Conservation (phyloP, 495 filamentous ascomycete genomes). For the Penicillium robsamsonii region DNA sequence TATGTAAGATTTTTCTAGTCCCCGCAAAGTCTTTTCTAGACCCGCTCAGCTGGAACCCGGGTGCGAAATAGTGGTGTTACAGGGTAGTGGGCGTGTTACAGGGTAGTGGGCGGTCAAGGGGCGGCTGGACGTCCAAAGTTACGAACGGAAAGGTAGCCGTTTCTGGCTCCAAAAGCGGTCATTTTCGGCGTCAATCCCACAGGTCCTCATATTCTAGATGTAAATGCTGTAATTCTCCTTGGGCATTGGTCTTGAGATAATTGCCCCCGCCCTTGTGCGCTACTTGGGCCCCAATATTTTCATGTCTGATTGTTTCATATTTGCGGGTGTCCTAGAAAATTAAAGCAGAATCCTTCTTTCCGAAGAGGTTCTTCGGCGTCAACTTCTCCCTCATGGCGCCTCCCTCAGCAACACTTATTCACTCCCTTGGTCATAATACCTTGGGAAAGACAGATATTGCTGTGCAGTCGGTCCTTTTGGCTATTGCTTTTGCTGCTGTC, state of each 20-base stretch:
- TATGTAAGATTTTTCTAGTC: too few species aligned
- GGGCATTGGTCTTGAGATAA: not conserved
- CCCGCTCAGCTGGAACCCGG: too few species aligned
- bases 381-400: constrained; percentile 17
- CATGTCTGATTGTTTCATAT: constrained; percentile 2
- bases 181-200: too few species aligned
- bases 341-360: not conserved
- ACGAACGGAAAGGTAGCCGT: too few species aligned
- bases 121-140: too few species aligned
- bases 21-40: too few species aligned
- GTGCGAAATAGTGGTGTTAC: too few species aligned
- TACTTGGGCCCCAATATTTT: not conserved
- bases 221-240: not conserved
- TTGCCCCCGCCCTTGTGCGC: constrained; percentile 3
- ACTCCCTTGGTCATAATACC: constrained; percentile 26
- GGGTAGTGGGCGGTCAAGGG: too few species aligned
- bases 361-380: constrained; percentile 1
- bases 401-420: constrained; percentile 12
- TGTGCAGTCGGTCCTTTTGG: constrained; percentile 23
- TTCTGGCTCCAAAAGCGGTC: too few species aligned
- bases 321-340: not conserved
- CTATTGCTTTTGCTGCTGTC: constrained; percentile 12
- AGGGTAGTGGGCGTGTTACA: too few species aligned
- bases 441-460: constrained; percentile 26
- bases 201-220: too few species aligned